These are phyloP conservation scores for Blepharisma stoltei DNA, from an alignment of 73 alveolate genomes.

Conservation along the genomic window DNA sequence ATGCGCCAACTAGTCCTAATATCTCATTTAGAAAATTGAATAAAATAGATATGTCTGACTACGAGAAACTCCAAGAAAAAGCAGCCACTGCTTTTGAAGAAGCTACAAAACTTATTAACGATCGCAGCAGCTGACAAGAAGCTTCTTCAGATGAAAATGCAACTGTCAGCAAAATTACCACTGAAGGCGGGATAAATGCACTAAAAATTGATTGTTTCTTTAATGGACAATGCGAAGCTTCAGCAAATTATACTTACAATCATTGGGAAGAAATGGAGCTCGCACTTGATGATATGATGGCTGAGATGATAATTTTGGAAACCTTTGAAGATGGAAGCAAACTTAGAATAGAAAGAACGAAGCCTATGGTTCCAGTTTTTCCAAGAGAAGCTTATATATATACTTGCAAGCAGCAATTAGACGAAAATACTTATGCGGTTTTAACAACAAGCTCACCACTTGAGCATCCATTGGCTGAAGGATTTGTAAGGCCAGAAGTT, in stretches of 20 bases:
- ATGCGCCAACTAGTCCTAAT: too few species aligned
- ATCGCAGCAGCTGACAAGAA: neutral
- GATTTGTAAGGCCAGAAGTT: neutral
- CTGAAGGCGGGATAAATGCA: slow-evolving; percentile 7
- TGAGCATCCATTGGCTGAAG: neutral
- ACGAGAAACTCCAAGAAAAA: slow-evolving; percentile 5
- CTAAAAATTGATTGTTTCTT: neutral
- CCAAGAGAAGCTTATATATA: neutral
- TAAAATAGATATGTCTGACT: neutral
- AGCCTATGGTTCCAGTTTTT: neutral
- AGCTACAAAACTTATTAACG: neutral
- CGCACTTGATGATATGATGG: neutral
- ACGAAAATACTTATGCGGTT: neutral
- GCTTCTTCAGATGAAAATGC: neutral
- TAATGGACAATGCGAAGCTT: neutral
- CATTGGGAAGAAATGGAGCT: neutral
- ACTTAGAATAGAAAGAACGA: neutral
- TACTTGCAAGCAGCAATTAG: neutral
- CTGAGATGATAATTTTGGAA: neutral
- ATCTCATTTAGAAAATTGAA: too few species aligned
- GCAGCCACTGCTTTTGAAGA: slow-evolving; percentile 15
- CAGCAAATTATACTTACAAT: neutral
- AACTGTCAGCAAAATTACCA: neutral
- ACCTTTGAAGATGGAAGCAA: neutral
- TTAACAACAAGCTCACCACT: neutral